Evolutionary conservation across 2,329 filamentous ascomycete genomes (phyloP).

Genomic region (Fusarium camptoceras): DNA sequence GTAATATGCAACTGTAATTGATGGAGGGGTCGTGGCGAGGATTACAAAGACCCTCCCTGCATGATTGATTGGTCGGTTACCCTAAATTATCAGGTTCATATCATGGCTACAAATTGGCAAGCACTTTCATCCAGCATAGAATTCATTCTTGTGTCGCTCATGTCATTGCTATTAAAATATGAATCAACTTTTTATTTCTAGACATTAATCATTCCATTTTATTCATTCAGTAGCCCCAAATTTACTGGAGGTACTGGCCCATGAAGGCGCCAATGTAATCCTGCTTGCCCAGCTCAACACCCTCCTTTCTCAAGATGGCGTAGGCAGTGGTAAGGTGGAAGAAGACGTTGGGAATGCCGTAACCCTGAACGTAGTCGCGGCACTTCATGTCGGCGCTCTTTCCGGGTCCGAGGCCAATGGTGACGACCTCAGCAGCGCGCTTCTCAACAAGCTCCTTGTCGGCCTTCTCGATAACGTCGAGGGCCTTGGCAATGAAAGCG

Average conservation of each 20-base stretch:
- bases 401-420: slow-evolving; percentile 48
- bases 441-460: slow-evolving; percentile 52
- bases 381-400: slow-evolving; percentile 44
- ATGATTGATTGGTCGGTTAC: slow-evolving; percentile 10
- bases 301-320: slow-evolving; percentile 69
- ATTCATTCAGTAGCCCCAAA: background rate
- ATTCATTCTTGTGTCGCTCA: background rate
- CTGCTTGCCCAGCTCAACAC: slow-evolving; percentile 70
- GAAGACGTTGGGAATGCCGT: slow-evolving; percentile 69
- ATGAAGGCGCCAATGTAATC: slow-evolving; percentile 62
- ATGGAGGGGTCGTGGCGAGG: slow-evolving; percentile 29
- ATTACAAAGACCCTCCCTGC: slow-evolving; percentile 22
- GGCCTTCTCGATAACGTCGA: slow-evolving; percentile 49
- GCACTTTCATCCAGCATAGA: background rate
- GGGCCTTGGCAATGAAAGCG: slow-evolving; percentile 49
- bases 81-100: slow-evolving; percentile 9
- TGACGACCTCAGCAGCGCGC: slow-evolving; percentile 46
- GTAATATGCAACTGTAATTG: slow-evolving; percentile 15
- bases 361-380: slow-evolving; percentile 59
- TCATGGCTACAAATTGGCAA: background rate
- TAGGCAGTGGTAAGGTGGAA: slow-evolving; percentile 73
- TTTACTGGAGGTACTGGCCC: slow-evolving; percentile 37
- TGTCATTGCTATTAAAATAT: background rate
- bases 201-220: slow-evolving; percentile 19
- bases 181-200: background rate